Percentiles rank a stretch among this genome's conserved stretches.
Evolutionary conservation across 108 stramenopile species (phyloP).

Genomic region (Nitzschia inconspicua): DNA sequence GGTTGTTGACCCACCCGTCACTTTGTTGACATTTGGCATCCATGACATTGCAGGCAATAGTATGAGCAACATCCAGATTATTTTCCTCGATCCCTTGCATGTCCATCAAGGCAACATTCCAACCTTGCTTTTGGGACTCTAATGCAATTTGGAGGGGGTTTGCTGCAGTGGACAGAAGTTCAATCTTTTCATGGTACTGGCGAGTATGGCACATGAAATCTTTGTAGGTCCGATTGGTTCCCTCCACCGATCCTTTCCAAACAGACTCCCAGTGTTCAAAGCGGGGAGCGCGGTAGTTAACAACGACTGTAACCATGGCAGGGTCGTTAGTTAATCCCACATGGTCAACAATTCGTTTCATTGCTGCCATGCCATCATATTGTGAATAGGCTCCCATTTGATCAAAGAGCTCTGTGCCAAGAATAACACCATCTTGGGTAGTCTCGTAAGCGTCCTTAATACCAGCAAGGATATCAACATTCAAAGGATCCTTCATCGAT

Average conservation of each 20-base stretch:
- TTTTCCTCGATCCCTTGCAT: conserved; percentile 21
- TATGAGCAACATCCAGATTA: conserved; percentile 18
- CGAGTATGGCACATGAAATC: conserved; percentile 9
- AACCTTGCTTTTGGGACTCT: conserved; percentile 10
- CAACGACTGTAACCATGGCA: conserved; percentile 17
- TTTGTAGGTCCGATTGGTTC: not conserved
- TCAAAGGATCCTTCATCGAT: not conserved
- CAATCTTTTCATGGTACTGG: not conserved
- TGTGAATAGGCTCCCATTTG: conserved; percentile 7
- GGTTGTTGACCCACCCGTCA: not conserved
- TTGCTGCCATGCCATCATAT: conserved; percentile 5
- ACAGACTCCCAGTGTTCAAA: conserved; percentile 30
- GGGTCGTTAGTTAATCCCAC: not conserved
- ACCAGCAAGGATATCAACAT: conserved; percentile 16
- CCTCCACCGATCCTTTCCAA: not conserved
- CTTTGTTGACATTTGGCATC: conserved; percentile 23
- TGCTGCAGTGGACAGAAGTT: conserved; percentile 11
- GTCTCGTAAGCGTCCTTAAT: conserved; percentile 16
- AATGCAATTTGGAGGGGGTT: conserved; percentile 20
- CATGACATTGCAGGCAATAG: conserved; percentile 25
- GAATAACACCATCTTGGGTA: conserved; percentile 5
- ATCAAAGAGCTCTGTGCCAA: conserved; percentile 30
- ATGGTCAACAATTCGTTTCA: conserved; percentile 12
- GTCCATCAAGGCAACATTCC: conserved; percentile 27
- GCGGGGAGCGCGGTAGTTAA: conserved; percentile 34